Percentiles rank a stretch among this genome's conserved stretches.
phyloP scores from a whole-genome alignment of 140 eudicot genomes.

The Artemisia princeps region DNA sequence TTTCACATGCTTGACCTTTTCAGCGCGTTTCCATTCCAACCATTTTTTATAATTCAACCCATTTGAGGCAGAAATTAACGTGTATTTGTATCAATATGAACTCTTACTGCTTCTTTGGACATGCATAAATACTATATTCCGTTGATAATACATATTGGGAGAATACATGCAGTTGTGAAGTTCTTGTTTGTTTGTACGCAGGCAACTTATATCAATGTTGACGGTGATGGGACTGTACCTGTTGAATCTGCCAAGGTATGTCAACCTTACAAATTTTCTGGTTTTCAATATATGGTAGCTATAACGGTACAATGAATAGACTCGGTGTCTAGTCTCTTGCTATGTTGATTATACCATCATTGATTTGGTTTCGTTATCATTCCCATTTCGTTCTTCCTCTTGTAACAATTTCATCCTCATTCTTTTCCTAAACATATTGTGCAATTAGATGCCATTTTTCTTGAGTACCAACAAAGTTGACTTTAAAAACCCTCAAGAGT shows the following conservation, averaged over 20 bases:
- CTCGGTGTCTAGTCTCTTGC: not conserved
- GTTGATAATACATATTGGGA: not conserved
- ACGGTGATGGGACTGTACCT: constrained; percentile 98
- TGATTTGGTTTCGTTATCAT: not conserved
- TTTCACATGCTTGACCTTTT: not conserved
- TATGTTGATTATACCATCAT: not conserved
- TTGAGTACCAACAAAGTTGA: not conserved
- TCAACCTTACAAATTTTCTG: not conserved
- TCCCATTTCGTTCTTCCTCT: not conserved
- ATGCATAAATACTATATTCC: not conserved
- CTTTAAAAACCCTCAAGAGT: not conserved
- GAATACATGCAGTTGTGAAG: not conserved
- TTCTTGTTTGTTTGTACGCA: constrained; percentile 27
- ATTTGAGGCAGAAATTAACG: not conserved
- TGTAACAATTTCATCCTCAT: not conserved
- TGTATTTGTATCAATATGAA: not conserved
- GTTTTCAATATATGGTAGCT: not conserved
- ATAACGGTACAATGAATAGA: not conserved
- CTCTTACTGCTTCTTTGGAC: not conserved
- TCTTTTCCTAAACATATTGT: not conserved
- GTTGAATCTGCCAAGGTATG: constrained; percentile 85
- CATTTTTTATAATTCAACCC: not conserved
- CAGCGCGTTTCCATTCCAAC: not conserved
- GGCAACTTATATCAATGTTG: constrained; percentile 73
- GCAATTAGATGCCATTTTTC: not conserved